Conservation (phyloP, 352 stramenopile species). For the Pythium brachiatum region DNA sequence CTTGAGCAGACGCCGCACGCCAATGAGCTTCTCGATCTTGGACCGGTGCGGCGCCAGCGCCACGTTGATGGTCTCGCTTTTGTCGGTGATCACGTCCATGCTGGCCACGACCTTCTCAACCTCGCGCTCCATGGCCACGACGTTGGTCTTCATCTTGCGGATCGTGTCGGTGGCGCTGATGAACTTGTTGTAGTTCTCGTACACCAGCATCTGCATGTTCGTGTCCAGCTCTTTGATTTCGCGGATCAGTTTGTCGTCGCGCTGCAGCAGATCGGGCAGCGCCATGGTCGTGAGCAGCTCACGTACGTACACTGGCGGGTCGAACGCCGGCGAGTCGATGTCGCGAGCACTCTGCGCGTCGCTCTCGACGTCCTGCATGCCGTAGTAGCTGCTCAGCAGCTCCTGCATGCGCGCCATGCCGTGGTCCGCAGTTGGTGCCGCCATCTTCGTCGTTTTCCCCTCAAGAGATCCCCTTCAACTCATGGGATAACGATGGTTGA, state of each 20-base stretch:
- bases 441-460: constrained; percentile 5
- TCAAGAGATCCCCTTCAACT: constrained; percentile 18
- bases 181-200: constrained; percentile 99
- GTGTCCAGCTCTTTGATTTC: constrained; percentile 96
- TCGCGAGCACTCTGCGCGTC: constrained; percentile 61
- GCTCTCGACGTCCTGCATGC: constrained; percentile 73
- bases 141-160: constrained; percentile 94
- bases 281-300: constrained; percentile 58
- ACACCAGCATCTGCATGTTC: constrained; percentile 99
- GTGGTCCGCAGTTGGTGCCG: constrained; percentile 42
- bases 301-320: constrained; percentile 73
- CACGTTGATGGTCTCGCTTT: constrained; percentile 87
- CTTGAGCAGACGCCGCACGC: constrained; percentile 94
- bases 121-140: constrained; percentile 90
- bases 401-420: constrained; percentile 86
- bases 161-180: constrained; percentile 99
- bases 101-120: constrained; percentile 83
- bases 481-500: neutral
- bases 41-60: constrained; percentile 78
- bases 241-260: constrained; percentile 74
- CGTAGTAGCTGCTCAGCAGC: constrained; percentile 88
- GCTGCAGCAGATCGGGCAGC: constrained; percentile 68
- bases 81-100: constrained; percentile 87
- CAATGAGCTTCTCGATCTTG: constrained; percentile 96
- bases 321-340: constrained; percentile 75